phyloP scores from a whole-genome alignment of 2,329 filamentous ascomycete species.

The Apiospora rasikravindrae region DNA sequence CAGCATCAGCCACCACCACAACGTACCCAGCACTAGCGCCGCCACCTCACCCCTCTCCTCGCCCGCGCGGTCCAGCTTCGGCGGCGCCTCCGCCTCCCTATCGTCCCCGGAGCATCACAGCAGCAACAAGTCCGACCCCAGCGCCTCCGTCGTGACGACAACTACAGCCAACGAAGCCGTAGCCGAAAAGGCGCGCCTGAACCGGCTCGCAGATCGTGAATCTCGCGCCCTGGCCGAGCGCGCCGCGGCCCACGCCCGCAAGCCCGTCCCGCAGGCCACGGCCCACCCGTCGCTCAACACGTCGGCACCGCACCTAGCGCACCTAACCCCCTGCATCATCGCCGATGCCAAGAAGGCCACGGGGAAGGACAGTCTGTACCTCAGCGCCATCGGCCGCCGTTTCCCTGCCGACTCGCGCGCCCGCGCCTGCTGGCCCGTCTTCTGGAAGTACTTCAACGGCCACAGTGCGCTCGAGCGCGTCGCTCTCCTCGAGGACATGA shows the following conservation, averaged over 20 bases:
- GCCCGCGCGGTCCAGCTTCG: conserved; percentile 27
- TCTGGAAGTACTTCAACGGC: conserved; percentile 89
- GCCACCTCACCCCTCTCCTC: conserved; percentile 32
- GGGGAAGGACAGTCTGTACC: conserved; percentile 76
- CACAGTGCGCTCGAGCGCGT: conserved; percentile 85
- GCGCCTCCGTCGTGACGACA: conserved; percentile 28
- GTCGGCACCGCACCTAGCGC: conserved; percentile 59
- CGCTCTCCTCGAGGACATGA: conserved; percentile 82
- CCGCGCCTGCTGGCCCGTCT: conserved; percentile 70
- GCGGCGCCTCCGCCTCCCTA: conserved; percentile 27
- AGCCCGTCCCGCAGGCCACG: conserved; percentile 54
- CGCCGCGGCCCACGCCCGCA: conserved; percentile 60
- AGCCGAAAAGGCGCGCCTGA: conserved; percentile 65
- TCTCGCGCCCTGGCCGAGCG: conserved; percentile 62
- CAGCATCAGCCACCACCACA: conserved; percentile 26
- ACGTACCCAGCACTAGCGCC: conserved; percentile 25
- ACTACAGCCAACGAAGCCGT: conserved; percentile 52
- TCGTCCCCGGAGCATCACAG: neutral
- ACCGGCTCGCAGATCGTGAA: conserved; percentile 61
- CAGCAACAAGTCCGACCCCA: conserved; percentile 24
- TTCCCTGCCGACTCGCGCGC: conserved; percentile 57
- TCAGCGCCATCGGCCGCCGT: conserved; percentile 62
- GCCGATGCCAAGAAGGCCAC: conserved; percentile 80
- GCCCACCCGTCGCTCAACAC: conserved; percentile 61
- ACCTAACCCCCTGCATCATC: conserved; percentile 70